Evolutionary conservation across 2,329 filamentous ascomycete species (phyloP), one percentile per base, ranked within the genome.

Genomic region (Paecilomyces niveus): DNA sequence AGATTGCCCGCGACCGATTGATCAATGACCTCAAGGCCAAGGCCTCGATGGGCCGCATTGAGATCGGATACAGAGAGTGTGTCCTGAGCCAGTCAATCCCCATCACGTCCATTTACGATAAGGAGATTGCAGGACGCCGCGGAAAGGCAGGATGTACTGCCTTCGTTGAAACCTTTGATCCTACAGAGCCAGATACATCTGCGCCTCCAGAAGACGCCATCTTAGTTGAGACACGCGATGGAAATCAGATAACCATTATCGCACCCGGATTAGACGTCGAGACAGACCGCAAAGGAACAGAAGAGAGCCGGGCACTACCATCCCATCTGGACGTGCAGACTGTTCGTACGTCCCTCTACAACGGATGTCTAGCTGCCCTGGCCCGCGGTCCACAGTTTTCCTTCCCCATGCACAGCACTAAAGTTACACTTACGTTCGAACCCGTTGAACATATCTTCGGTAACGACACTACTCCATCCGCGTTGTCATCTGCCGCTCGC

Each of bases 11-110:
- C 54, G 90, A 97, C 72, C 85, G 92, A 51, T 84, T 99, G 9
- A 86, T 94, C 63, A 89, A 90, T 56, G 91, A 96, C 68, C 88
- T 97, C 76, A 96, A 94, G 72, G 91, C 80, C 73, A 96, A 85
- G 82, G 92, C 81, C 62, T 86, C 78, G 18, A 96, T 96, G 79
- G 92, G 93, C 11, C 87, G 86, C 56, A 96, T 99, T 62, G 90
- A 96, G 67, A 96, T 99, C 60, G 92, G 95, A 64, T 99, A 97
- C 75, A 88, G 95, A 57, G 94, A 99, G 76, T 88, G 87, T 54
- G 78, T 94, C 9, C 84, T 85, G 0, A 77, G 78, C 2, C 67
- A 81, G 0, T 87, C 86, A 0, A 70, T 72, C 0, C 76, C 83
- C 0, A 81, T 86, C 39, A 84, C 82, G 24, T 82, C 83, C 56